phyloP scores from a whole-genome alignment of 805 yeast species.

The Candida adriatica region DNA sequence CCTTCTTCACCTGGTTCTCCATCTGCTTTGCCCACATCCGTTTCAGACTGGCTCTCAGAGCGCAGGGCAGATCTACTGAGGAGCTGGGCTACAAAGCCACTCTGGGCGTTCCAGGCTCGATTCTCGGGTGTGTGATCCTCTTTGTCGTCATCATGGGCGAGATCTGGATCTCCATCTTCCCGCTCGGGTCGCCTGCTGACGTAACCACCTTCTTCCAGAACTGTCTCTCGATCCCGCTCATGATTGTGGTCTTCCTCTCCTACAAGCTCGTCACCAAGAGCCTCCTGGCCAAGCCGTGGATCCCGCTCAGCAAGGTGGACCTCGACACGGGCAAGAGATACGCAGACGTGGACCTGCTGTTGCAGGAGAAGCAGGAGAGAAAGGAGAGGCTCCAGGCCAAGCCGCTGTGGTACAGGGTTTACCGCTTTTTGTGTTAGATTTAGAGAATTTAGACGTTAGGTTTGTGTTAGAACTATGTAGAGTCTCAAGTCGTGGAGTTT shows the following conservation, averaged over 20 bases:
- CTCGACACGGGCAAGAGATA: constrained; percentile 62
- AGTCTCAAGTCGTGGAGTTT: too few relatives aligned
- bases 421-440: constrained; percentile 44
- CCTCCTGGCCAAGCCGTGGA: constrained; percentile 33
- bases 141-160: constrained; percentile 61
- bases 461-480: too few relatives aligned
- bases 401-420: constrained; percentile 41
- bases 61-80: constrained; percentile 59
- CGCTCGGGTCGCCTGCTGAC: constrained; percentile 34
- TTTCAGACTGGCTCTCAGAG: constrained; percentile 53
- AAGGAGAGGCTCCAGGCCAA: constrained; percentile 37
- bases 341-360: constrained; percentile 47
- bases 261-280: constrained; percentile 27
- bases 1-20: constrained; percentile 58
- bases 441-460: neutral
- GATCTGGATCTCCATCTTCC: constrained; percentile 78
- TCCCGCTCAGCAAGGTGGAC: constrained; percentile 44
- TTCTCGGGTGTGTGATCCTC: constrained; percentile 51
- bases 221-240: constrained; percentile 32
- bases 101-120: constrained; percentile 62
- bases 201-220: constrained; percentile 32
- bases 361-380: constrained; percentile 51
- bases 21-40: constrained; percentile 56
- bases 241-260: constrained; percentile 29
- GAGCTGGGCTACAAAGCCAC: constrained; percentile 65